These are phyloP conservation scores for Periconia sp. DNA, from an alignment of 2,329 filamentous ascomycete genomes.

Conservation along the genomic window DNA sequence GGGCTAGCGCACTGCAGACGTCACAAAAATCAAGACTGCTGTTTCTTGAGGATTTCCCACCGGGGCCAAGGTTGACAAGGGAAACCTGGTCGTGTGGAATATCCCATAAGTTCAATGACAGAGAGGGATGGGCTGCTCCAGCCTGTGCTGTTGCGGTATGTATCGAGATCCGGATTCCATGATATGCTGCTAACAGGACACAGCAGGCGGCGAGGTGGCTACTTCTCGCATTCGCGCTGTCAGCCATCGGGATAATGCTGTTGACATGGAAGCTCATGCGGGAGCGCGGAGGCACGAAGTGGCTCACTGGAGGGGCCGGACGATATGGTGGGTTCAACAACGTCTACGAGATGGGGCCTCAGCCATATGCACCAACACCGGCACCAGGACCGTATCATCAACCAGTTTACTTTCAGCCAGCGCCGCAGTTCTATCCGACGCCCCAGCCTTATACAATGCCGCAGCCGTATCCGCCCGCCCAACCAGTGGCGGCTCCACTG, in stretches of 20 bases:
- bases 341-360: slow-evolving; percentile 28
- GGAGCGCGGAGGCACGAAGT: slow-evolving; percentile 32
- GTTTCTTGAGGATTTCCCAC: too few relatives aligned
- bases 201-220: slow-evolving; percentile 33
- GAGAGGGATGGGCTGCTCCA: slow-evolving; percentile 27
- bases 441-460: neutral
- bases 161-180: neutral
- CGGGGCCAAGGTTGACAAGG: slow-evolving; percentile 22
- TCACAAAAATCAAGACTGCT: slow-evolving; percentile 7
- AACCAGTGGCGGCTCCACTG: too few relatives aligned
- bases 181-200: neutral
- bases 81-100: slow-evolving; percentile 39
- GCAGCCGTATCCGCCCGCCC: neutral
- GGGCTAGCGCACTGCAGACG: slow-evolving; percentile 30
- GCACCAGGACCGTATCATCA: neutral
- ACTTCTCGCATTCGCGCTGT: slow-evolving; percentile 29
- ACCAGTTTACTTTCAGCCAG: neutral
- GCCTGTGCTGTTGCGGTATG: slow-evolving; percentile 33
- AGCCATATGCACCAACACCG: neutral
- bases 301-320: slow-evolving; percentile 33
- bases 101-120: slow-evolving; percentile 19
- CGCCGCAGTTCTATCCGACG: slow-evolving; percentile 1
- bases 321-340: slow-evolving; percentile 35
- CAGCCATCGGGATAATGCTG: slow-evolving; percentile 21
- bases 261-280: slow-evolving; percentile 27